These are phyloP conservation scores for Fusarium chaquense DNA, from an alignment of 2,329 filamentous ascomycete species.

Conservation along the genomic window DNA sequence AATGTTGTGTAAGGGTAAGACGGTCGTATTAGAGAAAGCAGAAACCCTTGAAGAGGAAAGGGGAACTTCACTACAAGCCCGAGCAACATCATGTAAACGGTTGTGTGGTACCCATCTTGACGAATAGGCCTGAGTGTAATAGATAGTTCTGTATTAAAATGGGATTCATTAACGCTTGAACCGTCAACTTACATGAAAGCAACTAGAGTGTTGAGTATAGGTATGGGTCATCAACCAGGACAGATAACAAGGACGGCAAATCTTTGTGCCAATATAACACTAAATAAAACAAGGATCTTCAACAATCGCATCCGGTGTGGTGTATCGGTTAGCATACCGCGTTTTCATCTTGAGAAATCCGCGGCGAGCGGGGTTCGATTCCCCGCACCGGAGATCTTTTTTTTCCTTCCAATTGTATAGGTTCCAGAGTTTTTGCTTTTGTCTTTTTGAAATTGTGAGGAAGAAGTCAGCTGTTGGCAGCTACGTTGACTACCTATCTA, in stretches of 20 bases:
- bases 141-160: not conserved
- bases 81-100: not conserved
- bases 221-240: not conserved
- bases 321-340: conserved; percentile 45
- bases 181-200: not conserved
- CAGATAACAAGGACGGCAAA: too few relatives aligned
- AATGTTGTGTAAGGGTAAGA: not conserved
- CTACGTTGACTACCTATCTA: too few relatives aligned
- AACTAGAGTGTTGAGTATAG: not conserved
- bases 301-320: conserved; percentile 37
- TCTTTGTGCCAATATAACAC: rapidly evolving
- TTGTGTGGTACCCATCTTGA: not conserved
- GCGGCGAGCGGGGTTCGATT: conserved; percentile 43
- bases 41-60: not conserved
- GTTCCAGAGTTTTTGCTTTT: not conserved
- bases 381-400: conserved; percentile 33
- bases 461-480: not conserved
- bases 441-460: not conserved
- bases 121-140: not conserved
- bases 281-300: rapidly evolving
- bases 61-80: not conserved
- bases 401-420: too few relatives aligned
- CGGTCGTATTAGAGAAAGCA: not conserved
- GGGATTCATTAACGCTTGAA: too few relatives aligned
- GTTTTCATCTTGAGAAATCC: conserved; percentile 34